Evolutionary conservation across 2,329 filamentous ascomycete genomes (phyloP).

Genomic region (Xylariaceae sp.): DNA sequence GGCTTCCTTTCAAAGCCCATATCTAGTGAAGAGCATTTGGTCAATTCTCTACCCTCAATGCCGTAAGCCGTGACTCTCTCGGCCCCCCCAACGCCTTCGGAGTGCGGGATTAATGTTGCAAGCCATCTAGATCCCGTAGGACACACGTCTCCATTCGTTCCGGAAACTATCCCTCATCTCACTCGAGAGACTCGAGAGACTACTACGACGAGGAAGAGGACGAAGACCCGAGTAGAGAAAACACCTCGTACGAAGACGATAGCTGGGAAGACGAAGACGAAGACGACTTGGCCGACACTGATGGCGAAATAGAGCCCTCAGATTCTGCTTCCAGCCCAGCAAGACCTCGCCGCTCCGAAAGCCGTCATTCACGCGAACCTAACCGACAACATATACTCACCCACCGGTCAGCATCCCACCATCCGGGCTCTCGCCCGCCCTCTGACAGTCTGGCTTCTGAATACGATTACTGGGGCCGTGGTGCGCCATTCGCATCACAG

Average conservation of each 20-base stretch:
- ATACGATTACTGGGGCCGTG: conserved; percentile 55
- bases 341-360: conserved; percentile 31
- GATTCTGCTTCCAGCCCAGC: conserved; percentile 53
- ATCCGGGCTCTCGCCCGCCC: conserved; percentile 38
- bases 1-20: conserved; percentile 44
- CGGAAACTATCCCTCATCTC: not conserved
- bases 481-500: conserved; percentile 30
- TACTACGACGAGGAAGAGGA: conserved; percentile 14
- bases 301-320: conserved; percentile 52
- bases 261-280: conserved; percentile 30
- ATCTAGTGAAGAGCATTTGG: conserved; percentile 43
- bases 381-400: conserved; percentile 37
- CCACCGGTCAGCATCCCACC: conserved; percentile 25
- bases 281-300: conserved; percentile 19
- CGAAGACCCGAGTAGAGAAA: conserved; percentile 18
- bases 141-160: conserved; percentile 18
- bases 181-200: not conserved
- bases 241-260: conserved; percentile 36
- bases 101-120: conserved; percentile 16
- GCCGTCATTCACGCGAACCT: conserved; percentile 34
- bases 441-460: conserved; percentile 57
- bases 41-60: conserved; percentile 39
- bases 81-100: conserved; percentile 16
- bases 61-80: conserved; percentile 37
- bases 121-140: conserved; percentile 13